These are phyloP conservation scores for Alternaria consortialis DNA, from an alignment of 2,329 filamentous ascomycete species.

Conservation along the genomic window DNA sequence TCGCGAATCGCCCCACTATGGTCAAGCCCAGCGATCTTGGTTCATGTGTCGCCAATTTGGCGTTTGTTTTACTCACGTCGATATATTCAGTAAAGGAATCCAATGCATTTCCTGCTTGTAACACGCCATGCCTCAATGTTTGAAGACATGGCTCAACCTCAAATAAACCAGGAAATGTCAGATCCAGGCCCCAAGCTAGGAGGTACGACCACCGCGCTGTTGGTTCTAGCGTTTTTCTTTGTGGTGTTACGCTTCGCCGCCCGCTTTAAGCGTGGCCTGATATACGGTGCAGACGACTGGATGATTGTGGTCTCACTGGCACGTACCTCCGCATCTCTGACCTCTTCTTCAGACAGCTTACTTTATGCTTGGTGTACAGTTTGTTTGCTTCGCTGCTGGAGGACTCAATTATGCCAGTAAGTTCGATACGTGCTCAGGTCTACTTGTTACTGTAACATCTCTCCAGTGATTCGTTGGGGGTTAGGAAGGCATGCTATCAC, in stretches of 20 bases:
- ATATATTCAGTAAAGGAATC: background rate
- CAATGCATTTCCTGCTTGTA: background rate
- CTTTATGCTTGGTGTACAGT: background rate
- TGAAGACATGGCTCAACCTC: background rate
- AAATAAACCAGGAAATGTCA: background rate
- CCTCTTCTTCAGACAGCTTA: conserved; percentile 19
- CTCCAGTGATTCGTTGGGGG: background rate
- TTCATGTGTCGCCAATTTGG: background rate
- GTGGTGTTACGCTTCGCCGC: conserved; percentile 1
- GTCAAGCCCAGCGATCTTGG: background rate
- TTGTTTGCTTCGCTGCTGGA: conserved; percentile 2
- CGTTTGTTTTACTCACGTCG: background rate
- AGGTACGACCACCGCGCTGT: background rate
- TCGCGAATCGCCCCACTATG: background rate
- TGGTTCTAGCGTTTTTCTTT: conserved; percentile 5
- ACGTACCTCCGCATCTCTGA: background rate
- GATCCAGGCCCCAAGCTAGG: background rate
- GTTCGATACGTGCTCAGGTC: background rate
- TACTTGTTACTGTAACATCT: background rate
- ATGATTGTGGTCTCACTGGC: conserved; percentile 12
- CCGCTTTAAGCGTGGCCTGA: conserved; percentile 3
- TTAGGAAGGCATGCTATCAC: conserved; percentile 7
- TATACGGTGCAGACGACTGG: conserved; percentile 15
- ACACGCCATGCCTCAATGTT: background rate
- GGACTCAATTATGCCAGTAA: conserved; percentile 4